phyloP scores from a whole-genome alignment of 2,329 filamentous ascomycete genomes.

The Verruconis gallopava region DNA sequence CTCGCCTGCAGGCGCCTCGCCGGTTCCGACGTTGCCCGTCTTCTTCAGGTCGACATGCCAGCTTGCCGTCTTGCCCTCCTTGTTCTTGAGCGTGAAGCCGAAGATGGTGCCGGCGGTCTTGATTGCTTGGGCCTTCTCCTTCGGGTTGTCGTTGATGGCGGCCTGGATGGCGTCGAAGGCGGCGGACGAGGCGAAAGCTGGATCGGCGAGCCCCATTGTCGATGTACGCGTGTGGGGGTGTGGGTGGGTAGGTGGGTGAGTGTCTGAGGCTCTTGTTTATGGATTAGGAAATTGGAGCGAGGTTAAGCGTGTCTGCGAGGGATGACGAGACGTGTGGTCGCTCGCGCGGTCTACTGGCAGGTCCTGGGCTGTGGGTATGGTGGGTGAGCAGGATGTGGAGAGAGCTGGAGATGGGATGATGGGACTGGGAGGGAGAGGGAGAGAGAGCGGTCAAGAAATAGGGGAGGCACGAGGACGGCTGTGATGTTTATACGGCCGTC shows the following conservation, averaged over 20 bases:
- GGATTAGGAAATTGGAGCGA: neutral
- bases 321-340: too few relatives aligned
- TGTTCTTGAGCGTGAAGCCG: slow-evolving; percentile 86
- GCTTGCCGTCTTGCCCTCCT: slow-evolving; percentile 60
- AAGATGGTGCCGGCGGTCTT: slow-evolving; percentile 81
- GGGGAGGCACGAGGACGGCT: neutral
- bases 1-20: slow-evolving; percentile 50
- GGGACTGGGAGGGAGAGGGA: neutral
- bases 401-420: neutral
- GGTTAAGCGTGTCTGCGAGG: neutral
- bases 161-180: slow-evolving; percentile 82
- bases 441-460: neutral
- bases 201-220: slow-evolving; percentile 10
- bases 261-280: too few relatives aligned
- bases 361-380: too few relatives aligned
- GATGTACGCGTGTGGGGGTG: neutral
- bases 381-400: too few relatives aligned
- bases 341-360: too few relatives aligned
- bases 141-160: slow-evolving; percentile 53
- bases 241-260: neutral
- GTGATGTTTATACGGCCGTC: neutral
- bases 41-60: slow-evolving; percentile 97
- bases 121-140: slow-evolving; percentile 74
- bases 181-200: slow-evolving; percentile 71
- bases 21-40: slow-evolving; percentile 68